phyloP scores from a whole-genome alignment of 495 filamentous ascomycete species.

The Margaritispora aquatica region DNA sequence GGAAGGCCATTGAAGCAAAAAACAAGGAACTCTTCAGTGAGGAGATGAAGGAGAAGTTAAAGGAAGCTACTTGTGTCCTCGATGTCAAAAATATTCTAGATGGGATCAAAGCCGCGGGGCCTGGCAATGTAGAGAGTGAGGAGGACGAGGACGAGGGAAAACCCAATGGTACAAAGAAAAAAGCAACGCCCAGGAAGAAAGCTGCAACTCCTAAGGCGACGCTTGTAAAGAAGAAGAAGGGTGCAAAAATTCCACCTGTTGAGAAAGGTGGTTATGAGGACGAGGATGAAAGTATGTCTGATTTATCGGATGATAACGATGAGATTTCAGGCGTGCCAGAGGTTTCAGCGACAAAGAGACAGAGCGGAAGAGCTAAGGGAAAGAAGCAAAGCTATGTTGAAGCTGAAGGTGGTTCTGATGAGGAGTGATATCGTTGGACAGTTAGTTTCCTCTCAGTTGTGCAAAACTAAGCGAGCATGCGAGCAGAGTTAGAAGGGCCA shows the following conservation, averaged over 20 bases:
- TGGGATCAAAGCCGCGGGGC: constrained; percentile 15
- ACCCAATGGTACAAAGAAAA: constrained; percentile 10
- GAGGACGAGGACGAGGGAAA: constrained; percentile 8
- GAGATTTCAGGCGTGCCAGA: not conserved
- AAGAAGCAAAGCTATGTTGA: constrained; percentile 18
- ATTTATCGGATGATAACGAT: constrained; percentile 15
- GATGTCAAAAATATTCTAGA: constrained; percentile 25
- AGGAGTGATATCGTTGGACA: not conserved
- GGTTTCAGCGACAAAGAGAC: not conserved
- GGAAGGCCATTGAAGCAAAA: constrained; percentile 6
- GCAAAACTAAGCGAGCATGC: no score
- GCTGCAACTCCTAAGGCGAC: constrained; percentile 22
- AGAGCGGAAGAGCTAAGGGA: constrained; percentile 8
- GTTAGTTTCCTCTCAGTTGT: no score
- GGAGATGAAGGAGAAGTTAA: constrained; percentile 25
- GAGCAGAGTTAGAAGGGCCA: no score
- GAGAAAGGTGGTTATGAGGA: constrained; percentile 24
- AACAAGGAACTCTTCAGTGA: constrained; percentile 9
- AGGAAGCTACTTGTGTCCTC: constrained; percentile 20
- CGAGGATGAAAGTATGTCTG: constrained; percentile 23
- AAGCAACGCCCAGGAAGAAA: constrained; percentile 12
- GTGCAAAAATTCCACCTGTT: constrained; percentile 22
- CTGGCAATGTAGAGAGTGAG: constrained; percentile 12
- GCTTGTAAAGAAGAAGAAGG: constrained; percentile 21
- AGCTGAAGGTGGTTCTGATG: constrained; percentile 1